Evolutionary conservation across 2,329 filamentous ascomycete genomes (phyloP).

Genomic region (Aotearoamyces nothofagi): DNA sequence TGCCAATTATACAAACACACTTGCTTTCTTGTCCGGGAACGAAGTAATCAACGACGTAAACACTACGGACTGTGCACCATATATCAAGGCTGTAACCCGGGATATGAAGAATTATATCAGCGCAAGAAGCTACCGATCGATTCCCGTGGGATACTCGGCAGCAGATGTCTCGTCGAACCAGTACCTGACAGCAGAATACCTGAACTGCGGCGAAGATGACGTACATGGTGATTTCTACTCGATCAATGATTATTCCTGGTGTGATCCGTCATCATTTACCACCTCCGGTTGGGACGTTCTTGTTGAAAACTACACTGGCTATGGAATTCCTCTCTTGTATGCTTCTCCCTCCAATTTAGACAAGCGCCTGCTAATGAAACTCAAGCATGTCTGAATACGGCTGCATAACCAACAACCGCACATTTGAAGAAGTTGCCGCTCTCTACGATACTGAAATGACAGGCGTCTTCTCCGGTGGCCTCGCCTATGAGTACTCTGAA

Average conservation of each 20-base stretch:
- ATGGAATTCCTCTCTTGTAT: conserved; percentile 44
- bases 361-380: neutral
- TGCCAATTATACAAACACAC: conserved; percentile 49
- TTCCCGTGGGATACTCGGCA: conserved; percentile 43
- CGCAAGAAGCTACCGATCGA: conserved; percentile 28
- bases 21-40: conserved; percentile 47
- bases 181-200: conserved; percentile 52
- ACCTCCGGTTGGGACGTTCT: conserved; percentile 54
- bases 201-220: conserved; percentile 57
- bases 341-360: conserved; percentile 1
- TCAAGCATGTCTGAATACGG: conserved; percentile 68
- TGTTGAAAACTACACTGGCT: conserved; percentile 50
- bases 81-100: conserved; percentile 42
- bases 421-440: conserved; percentile 65
- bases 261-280: conserved; percentile 41
- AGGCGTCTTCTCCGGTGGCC: conserved; percentile 79
- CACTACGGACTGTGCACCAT: conserved; percentile 34
- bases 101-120: conserved; percentile 39
- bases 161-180: conserved; percentile 57
- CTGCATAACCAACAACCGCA: conserved; percentile 67
- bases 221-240: conserved; percentile 53
- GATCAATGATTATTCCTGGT: conserved; percentile 55
- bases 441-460: conserved; percentile 80
- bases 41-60: conserved; percentile 40
- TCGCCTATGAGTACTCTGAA: conserved; percentile 88